Conservation (phyloP, 768 basidiomycete species). For the Kwoniella sp. region DNA sequence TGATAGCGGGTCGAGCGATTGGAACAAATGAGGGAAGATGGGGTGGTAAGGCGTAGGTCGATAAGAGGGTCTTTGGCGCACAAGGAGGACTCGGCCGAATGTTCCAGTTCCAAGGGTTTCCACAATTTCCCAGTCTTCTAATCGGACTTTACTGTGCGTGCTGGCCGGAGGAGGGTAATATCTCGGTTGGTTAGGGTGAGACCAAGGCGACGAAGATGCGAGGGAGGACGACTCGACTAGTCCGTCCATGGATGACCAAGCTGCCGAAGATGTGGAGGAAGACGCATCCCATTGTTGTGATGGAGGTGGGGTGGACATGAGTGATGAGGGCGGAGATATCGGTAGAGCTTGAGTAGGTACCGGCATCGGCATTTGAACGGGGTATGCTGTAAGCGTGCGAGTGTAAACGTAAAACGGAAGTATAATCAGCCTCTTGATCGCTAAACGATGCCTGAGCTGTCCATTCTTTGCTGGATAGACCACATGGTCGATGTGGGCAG, state of each 20-base stretch:
- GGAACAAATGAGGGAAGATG: constrained; percentile 52
- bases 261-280: constrained; percentile 20
- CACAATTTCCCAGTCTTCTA: constrained; percentile 57
- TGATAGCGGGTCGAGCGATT: constrained; percentile 43
- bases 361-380: not conserved
- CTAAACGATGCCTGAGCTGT: no score
- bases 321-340: constrained; percentile 43
- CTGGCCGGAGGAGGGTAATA: constrained; percentile 12
- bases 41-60: constrained; percentile 49
- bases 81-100: constrained; percentile 88
- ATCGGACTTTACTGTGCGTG: constrained; percentile 22
- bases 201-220: constrained; percentile 9
- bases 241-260: constrained; percentile 19
- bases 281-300: constrained; percentile 30
- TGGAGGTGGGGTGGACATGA: constrained; percentile 43
- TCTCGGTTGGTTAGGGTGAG: constrained; percentile 14
- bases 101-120: constrained; percentile 83
- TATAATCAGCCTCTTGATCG: no score
- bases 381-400: constrained; percentile 11
- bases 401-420: not conserved
- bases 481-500: no score
- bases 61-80: constrained; percentile 65
- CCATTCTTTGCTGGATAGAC: no score
- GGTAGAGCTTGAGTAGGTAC: constrained; percentile 29
- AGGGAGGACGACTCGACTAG: constrained; percentile 24